A percentile compares a stretch with the other conserved stretches of the same genome.
phyloP scores from a whole-genome alignment of 139 green algal species.

The Coelastrella sp. region DNA sequence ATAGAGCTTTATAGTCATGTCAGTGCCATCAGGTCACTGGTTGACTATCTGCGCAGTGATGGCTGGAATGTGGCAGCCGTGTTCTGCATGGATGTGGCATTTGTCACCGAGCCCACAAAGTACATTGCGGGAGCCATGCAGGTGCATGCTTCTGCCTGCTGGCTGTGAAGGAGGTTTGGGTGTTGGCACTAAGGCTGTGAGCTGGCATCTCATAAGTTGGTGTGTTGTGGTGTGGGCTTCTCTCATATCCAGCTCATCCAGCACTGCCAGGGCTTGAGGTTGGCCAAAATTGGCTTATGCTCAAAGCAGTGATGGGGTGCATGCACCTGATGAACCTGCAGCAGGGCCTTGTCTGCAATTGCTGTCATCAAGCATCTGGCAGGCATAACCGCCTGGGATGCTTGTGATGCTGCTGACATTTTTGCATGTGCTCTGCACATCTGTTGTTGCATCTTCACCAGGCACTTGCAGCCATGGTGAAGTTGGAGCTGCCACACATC shows the following conservation, averaged over 20 bases:
- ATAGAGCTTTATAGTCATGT: conserved; percentile 99
- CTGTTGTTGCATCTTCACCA: conserved; percentile 36
- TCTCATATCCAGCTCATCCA: background rate
- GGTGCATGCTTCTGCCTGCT: conserved; percentile 27
- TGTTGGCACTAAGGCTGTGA: background rate
- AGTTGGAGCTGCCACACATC: conserved; percentile 97
- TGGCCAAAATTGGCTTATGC: too few relatives aligned
- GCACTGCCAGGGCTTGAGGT: background rate
- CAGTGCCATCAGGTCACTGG: conserved; percentile 87
- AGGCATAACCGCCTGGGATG: background rate
- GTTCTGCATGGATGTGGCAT: conserved; percentile 96
- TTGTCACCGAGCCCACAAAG: conserved; percentile 87
- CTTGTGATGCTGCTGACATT: background rate
- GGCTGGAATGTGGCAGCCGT: conserved; percentile 88
- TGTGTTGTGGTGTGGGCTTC: too few relatives aligned
- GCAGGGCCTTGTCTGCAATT: background rate
- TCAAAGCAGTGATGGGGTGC: too few relatives aligned
- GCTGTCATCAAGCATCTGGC: background rate
- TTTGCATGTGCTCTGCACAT: background rate
- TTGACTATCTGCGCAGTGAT: conserved; percentile 82
- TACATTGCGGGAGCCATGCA: conserved; percentile 86
- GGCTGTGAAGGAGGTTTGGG: background rate
- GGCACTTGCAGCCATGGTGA: conserved; percentile 94
- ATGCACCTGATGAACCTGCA: background rate
- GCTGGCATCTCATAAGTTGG: too few relatives aligned